phyloP scores from a whole-genome alignment of 1,284 basidiomycete genomes.

The Cutaneotrichosporon spelunceum region DNA sequence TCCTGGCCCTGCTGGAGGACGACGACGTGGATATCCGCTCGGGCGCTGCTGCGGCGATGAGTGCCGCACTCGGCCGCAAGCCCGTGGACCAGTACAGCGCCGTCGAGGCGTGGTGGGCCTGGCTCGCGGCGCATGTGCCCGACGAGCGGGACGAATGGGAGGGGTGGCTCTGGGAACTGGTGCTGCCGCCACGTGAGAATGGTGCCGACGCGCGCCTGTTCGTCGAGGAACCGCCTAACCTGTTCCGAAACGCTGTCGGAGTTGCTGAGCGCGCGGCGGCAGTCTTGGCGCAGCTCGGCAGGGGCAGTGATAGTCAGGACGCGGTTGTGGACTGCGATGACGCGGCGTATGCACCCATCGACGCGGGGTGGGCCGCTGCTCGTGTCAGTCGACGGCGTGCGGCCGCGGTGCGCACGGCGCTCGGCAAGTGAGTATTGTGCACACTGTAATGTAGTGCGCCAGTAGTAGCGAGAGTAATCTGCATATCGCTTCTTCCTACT shows the following conservation, averaged over 20 bases:
- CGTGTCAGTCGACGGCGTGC: neutral
- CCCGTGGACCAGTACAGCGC: slow-evolving; percentile 31
- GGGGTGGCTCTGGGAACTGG: slow-evolving; percentile 26
- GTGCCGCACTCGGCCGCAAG: slow-evolving; percentile 20
- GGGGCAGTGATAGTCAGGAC: no score
- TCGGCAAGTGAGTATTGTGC: neutral
- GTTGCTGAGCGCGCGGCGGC: slow-evolving; percentile 29
- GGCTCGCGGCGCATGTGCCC: slow-evolving; percentile 20
- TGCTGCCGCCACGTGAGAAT: neutral
- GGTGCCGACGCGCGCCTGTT: slow-evolving; percentile 36
- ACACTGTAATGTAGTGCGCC: neutral
- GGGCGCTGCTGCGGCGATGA: slow-evolving; percentile 31
- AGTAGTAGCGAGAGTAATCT: neutral
- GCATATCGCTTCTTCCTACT: neutral
- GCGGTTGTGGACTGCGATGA: neutral
- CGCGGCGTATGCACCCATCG: slow-evolving; percentile 1
- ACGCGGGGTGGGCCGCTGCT: slow-evolving; percentile 6
- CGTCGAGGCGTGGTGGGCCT: slow-evolving; percentile 37
- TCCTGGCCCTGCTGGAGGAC: slow-evolving; percentile 41
- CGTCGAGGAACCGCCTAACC: slow-evolving; percentile 47
- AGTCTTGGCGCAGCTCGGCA: slow-evolving; percentile 12
- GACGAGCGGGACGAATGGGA: slow-evolving; percentile 24
- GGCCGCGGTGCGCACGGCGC: neutral
- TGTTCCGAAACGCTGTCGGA: slow-evolving; percentile 41
- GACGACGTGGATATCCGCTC: slow-evolving; percentile 45